These are phyloP conservation scores for Globisporangium acanthophoron DNA, from an alignment of 352 stramenopile genomes.

Conservation along the genomic window DNA sequence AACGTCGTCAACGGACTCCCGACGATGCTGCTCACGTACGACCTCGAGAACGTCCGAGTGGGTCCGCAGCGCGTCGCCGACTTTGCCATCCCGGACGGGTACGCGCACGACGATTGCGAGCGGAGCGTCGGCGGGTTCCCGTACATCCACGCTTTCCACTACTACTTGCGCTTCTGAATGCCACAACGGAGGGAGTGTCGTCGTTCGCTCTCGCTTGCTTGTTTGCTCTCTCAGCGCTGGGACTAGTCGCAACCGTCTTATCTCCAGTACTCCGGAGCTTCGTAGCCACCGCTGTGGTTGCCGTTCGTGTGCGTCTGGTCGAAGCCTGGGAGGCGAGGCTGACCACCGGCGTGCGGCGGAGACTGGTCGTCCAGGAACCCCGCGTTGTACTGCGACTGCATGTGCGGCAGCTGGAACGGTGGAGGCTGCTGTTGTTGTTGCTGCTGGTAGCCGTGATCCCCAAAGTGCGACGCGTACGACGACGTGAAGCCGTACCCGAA, in stretches of 20 bases:
- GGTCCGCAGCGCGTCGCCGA: slow-evolving; percentile 37
- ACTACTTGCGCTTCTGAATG: slow-evolving; percentile 63
- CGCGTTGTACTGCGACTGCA: slow-evolving; percentile 24
- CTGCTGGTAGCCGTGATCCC: slow-evolving; percentile 17
- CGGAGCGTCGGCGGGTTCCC: slow-evolving; percentile 63
- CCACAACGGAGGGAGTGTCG: background rate
- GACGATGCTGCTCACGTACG: slow-evolving; percentile 57
- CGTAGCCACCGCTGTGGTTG: slow-evolving; percentile 4
- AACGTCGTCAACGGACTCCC: slow-evolving; percentile 37
- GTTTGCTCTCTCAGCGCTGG: background rate
- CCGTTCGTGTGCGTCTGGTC: slow-evolving; percentile 1
- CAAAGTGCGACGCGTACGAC: slow-evolving; percentile 20
- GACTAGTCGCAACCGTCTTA: slow-evolving; percentile 11
- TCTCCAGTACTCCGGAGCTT: slow-evolving; percentile 50
- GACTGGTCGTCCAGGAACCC: slow-evolving; percentile 23
- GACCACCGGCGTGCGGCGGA: slow-evolving; percentile 19
- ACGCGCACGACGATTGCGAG: slow-evolving; percentile 43
- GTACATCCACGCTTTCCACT: slow-evolving; percentile 75
- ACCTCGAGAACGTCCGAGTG: slow-evolving; percentile 46
- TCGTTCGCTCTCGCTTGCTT: background rate
- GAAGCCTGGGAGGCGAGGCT: slow-evolving; percentile 28
- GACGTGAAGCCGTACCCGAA: slow-evolving; percentile 23
- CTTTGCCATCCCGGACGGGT: slow-evolving; percentile 57
- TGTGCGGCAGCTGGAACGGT: slow-evolving; percentile 17
- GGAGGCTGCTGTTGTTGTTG: slow-evolving; percentile 2